Conservation (phyloP, 257 asterid genomes). For the Nicotiana otophora region DNA sequence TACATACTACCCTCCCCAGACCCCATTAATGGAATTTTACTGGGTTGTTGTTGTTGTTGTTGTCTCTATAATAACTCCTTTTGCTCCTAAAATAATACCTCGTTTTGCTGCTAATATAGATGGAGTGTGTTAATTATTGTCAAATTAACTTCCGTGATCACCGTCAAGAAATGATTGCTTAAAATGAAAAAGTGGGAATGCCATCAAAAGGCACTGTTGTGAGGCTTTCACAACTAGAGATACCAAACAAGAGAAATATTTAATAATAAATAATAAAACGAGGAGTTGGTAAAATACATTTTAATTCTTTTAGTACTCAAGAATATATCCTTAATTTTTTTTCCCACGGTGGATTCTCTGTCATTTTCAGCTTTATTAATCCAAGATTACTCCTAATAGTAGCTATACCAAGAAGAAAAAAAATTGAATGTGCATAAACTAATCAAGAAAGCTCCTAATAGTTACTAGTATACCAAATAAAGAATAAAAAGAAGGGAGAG, state of each 20-base stretch:
- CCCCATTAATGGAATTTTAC: no score
- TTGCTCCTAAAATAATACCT: not conserved
- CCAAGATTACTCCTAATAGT: not conserved
- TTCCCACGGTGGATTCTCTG: not conserved
- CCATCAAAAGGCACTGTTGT: not conserved
- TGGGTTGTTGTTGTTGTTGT: no score
- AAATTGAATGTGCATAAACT: not conserved
- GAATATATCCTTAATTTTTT: not conserved
- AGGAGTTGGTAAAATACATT: not conserved
- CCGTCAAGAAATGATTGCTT: slow-evolving; percentile 1
- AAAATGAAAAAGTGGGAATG: not conserved
- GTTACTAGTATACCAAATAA: not conserved
- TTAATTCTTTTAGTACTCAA: not conserved
- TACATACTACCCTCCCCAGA: no score
- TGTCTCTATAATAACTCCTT: no score
- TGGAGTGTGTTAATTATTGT: not conserved
- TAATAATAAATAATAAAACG: not conserved
- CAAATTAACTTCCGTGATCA: not conserved
- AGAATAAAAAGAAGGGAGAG: no score
- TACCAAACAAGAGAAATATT: not conserved
- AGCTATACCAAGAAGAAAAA: not conserved
- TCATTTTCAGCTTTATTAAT: not conserved
- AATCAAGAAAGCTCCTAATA: not conserved
- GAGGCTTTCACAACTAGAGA: not conserved
- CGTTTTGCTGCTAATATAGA: not conserved